These are phyloP conservation scores for Globisporangium mamillatum DNA, from an alignment of 352 stramenopile genomes.

Conservation along the genomic window DNA sequence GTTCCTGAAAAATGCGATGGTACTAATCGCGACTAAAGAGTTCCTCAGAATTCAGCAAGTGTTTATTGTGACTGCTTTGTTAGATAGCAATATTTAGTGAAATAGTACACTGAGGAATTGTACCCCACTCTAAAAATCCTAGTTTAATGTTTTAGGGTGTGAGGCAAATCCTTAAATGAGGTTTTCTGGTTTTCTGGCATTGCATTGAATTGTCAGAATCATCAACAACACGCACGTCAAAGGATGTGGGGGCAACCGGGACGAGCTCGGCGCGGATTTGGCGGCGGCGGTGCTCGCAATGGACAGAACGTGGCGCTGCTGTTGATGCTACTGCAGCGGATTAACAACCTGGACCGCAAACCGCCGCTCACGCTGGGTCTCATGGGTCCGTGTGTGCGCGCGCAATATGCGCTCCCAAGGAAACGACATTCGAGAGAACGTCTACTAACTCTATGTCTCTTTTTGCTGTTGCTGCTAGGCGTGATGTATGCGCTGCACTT, in stretches of 20 bases:
- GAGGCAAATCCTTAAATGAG: too few relatives aligned
- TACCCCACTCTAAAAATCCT: too few relatives aligned
- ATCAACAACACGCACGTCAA: neutral
- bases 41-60: neutral
- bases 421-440: neutral
- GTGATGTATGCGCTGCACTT: conserved; percentile 61
- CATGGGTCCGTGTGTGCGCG: conserved; percentile 27
- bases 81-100: neutral
- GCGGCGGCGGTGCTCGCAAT: conserved; percentile 4
- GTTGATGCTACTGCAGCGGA: conserved; percentile 37
- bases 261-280: neutral
- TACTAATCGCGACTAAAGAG: neutral
- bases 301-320: conserved; percentile 26
- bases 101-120: neutral
- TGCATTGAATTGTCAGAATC: neutral
- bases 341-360: conserved; percentile 63
- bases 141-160: too few relatives aligned
- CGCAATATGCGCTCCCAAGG: neutral
- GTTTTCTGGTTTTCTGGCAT: neutral
- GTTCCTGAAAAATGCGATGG: neutral
- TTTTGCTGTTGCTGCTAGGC: conserved; percentile 15
- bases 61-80: neutral
- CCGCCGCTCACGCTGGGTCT: conserved; percentile 45
- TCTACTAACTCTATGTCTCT: neutral
- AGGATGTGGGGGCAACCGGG: conserved; percentile 7